Evolutionary conservation across 169 alveolate species (phyloP), one percentile per base, ranked within the genome.

Genomic region (Plasmodium chabaudi): DNA sequence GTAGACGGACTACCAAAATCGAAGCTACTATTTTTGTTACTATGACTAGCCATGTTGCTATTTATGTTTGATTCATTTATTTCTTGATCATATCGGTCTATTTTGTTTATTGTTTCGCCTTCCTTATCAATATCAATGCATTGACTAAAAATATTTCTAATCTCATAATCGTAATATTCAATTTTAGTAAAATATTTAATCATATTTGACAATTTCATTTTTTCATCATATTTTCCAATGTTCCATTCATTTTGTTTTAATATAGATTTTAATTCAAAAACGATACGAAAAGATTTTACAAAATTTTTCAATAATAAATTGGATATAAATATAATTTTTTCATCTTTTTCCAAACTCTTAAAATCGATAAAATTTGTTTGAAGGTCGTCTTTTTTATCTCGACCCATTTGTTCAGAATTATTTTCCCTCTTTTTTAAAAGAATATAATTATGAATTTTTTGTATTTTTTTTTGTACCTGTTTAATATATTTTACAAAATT

Each of bases 121-220:
- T 15, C 69, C 5, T 3, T 19, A 23, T 9, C 15, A 51, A 63
- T 42, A 17, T 23, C 47, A 42, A 6, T 9, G 5, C 19, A 17
- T 23, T 15, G 9, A 55, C 15, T 17, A 47, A 55, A 17, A 39
- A 82, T 39, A 49, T 47, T 86, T 55, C 74, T 68, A 12, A 86
- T 63, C 34, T 86, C 87, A 9, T 57, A 60, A 86, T 86, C 91
- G 19, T 69, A 86, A 53, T 63, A 86, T 63, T 86, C 91, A 25
- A 86, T 86, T 49, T 86, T 86, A 0, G 91, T 86, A 42, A 86
- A 86, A 56, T 64, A 70, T 64, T 60, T 68, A 49, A 86, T 46
- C 55, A 86, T 9, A 42, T 86, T 86, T 10, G 91, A 25, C 1
- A 86, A 23, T 9, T 69, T 13, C 5, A 21, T 69, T 86, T 57